phyloP scores from a whole-genome alignment of 352 stramenopile genomes.

The Phytophthora multivora region DNA sequence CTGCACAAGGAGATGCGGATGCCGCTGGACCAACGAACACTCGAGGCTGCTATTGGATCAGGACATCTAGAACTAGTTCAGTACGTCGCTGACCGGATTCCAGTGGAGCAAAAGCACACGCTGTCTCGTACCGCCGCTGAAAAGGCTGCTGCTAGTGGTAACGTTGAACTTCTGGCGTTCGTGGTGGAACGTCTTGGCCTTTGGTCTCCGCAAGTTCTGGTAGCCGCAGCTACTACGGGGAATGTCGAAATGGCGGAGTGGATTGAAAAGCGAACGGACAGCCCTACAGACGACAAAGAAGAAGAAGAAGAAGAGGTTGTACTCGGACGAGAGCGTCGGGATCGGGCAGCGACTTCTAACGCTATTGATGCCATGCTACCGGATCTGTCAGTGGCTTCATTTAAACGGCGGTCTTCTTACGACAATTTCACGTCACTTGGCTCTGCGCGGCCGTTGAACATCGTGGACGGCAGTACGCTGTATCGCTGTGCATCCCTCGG shows the following conservation, averaged over 20 bases:
- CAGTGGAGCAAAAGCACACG: slow-evolving; percentile 15
- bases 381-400: slow-evolving; percentile 2
- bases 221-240: slow-evolving; percentile 27
- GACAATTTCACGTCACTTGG: slow-evolving; percentile 19
- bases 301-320: slow-evolving; percentile 4
- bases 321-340: slow-evolving; percentile 15
- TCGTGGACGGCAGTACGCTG: slow-evolving; percentile 31
- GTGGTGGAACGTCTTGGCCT: slow-evolving; percentile 33
- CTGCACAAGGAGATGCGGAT: slow-evolving; percentile 36
- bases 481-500: slow-evolving; percentile 21
- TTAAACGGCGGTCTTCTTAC: slow-evolving; percentile 27
- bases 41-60: slow-evolving; percentile 40
- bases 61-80: slow-evolving; percentile 39
- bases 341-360: slow-evolving; percentile 24
- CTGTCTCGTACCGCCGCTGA: slow-evolving; percentile 18
- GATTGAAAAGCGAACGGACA: slow-evolving; percentile 26
- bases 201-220: slow-evolving; percentile 39
- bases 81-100: slow-evolving; percentile 30
- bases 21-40: slow-evolving; percentile 29
- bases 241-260: slow-evolving; percentile 41
- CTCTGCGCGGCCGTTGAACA: slow-evolving; percentile 18
- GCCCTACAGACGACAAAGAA: neutral
- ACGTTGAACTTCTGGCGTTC: slow-evolving; percentile 29
- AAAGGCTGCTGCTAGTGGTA: slow-evolving; percentile 39
- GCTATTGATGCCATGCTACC: slow-evolving; percentile 15